A percentile compares a stretch with the other conserved stretches of the same genome.
Conservation (phyloP, 2,329 filamentous ascomycete genomes). For the Trichoderma brevicompactum region DNA sequence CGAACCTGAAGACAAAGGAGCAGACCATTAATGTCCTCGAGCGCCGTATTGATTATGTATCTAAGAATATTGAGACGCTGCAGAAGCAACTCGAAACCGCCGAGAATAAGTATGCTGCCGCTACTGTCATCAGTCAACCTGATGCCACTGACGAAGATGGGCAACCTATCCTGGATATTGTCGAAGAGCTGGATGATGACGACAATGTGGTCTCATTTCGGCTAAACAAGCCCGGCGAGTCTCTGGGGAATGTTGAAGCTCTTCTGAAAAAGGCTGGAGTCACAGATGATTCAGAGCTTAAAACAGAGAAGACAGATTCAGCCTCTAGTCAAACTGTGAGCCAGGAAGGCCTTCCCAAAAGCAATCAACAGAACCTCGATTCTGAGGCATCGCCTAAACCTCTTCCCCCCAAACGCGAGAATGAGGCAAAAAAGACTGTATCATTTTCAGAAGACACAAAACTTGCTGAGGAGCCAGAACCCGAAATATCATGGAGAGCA, state of each 20-base stretch:
- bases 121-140: slow-evolving; percentile 63
- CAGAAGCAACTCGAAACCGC: slow-evolving; percentile 71
- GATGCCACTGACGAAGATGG: slow-evolving; percentile 69
- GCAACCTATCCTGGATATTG: slow-evolving; percentile 84
- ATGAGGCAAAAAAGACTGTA: slow-evolving; percentile 58
- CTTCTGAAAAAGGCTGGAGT: slow-evolving; percentile 78
- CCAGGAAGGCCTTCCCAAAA: neutral
- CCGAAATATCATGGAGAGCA: slow-evolving; percentile 47
- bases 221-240: slow-evolving; percentile 68
- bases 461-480: slow-evolving; percentile 44
- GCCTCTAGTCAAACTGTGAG: neutral
- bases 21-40: slow-evolving; percentile 65
- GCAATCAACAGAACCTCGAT: slow-evolving; percentile 12
- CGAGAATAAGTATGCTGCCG: slow-evolving; percentile 70
- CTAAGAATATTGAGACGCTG: slow-evolving; percentile 75
- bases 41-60: slow-evolving; percentile 86
- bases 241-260: slow-evolving; percentile 70
- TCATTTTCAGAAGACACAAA: slow-evolving; percentile 67
- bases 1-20: slow-evolving; percentile 36
- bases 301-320: slow-evolving; percentile 5
- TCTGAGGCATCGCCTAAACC: neutral
- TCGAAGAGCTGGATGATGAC: slow-evolving; percentile 89
- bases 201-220: slow-evolving; percentile 77
- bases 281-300: slow-evolving; percentile 46
- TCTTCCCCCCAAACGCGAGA: neutral